Base-by-base conservation (phyloP, 2,329 filamentous ascomycete genomes). In the Penicillium polonicum region DNA sequence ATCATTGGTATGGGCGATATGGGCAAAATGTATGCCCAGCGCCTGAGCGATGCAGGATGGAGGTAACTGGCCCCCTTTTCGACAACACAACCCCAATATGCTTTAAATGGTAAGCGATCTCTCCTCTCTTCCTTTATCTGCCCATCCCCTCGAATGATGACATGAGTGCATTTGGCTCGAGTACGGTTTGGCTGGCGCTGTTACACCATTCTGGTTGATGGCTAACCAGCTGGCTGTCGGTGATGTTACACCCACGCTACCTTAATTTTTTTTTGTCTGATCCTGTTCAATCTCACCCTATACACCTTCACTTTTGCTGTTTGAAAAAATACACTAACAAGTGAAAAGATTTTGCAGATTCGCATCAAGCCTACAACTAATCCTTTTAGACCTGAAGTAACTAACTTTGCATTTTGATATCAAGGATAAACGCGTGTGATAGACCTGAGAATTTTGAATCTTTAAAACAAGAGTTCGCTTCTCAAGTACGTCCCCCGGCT, bases 81-180 rank as follows among this genome's bases (percentile, higher is more conserved):
- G 25, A 41, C 42, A 38, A 29, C 33, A 29, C 27, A n/a, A n/a
- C 45, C 38, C 57, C 53, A 23, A 33, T 10, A 48, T 50, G 27
- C 50, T 60, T 38, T 17, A 63, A 35, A 54, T 49, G 60, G 59
- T 61, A 66, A 67, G 65, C 64, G 45, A 52, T 54, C 48, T 25
- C 25, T 44, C 42, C 48, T 15, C 42, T 49, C 48, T 51, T 50
- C 59, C 5, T 21, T 29, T 23, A 6, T 56, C 44, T 53, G 41
- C 15, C 31, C 35, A 35, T 41, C 53, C 54, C 54, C 45, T 76
- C 67, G 61, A 74, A 92, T 95, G 93, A 97, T 97, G 93, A 97
- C 93, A 91, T 93, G 93, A 97, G 93, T 92, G 93, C 93, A 97
- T 97, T 97, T 97, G 93, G 93, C 93, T 97, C 91, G 93, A 97